Evolutionary conservation across 148 eudicot genomes (phyloP), one percentile per base, ranked within the genome.

Genomic region (Cornus controversa): DNA sequence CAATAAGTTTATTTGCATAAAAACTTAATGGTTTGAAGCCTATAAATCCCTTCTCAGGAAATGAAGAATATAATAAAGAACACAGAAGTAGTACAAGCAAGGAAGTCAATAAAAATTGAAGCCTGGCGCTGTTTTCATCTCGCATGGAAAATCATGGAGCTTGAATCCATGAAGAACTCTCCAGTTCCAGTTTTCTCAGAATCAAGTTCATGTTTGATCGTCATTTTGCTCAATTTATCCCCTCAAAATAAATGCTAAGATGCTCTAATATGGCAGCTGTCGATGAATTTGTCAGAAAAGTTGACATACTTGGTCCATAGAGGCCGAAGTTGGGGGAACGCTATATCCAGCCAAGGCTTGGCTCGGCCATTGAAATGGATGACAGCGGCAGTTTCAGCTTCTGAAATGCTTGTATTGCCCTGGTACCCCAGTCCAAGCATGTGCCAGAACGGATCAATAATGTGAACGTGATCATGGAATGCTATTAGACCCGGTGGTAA

Each of bases 381-480:
- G 63, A 94, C 97, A 62, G 89, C 98, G 10, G 97, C 98, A 73
- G 72, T 88, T 83, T 88, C 85, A 78, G 92, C 97, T 74, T 92
- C 95, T 15, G 69, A 81, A 0, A 89, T 66, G 78, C 89, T 92
- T 15, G 98, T 91, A 31, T 87, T 89, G 1, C 92, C 93, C 76
- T 94, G 98, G 83, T 94, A 92, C n/a, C 98, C 98, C 10, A 94
- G 88, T 66, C 97, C 98, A 34, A 94, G 77, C 98, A 90, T 94
- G 86, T 94, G 97, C 97, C 98, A 92, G 72, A 88, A 92, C 24
- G 91, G 91, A 76, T 92, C 92, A 28, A 94, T 92, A 26, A 58
- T 22, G 54, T 87, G 91, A 53, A 92, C 89, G n/a, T 94, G 90
- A 23, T 92, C 92, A 37, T 91, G 95, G 82, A 94, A 94, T 80